Evolutionary conservation across 257 asterid genomes (phyloP).

Genomic region (Solanum commersonii): DNA sequence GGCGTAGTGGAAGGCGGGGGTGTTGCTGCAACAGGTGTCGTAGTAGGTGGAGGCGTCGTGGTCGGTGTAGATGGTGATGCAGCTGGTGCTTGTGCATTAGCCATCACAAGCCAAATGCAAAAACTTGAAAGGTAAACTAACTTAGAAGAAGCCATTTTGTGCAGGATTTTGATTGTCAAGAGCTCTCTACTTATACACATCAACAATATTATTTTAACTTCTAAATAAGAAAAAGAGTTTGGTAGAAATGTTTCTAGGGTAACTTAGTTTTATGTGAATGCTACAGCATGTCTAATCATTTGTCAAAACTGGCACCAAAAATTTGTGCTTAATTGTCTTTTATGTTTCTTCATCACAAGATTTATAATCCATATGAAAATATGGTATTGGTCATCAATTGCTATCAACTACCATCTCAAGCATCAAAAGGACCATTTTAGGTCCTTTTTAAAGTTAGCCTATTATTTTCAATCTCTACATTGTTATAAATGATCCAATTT

Average conservation of each 20-base stretch:
- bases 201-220: neutral
- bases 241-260: slow-evolving; percentile 35
- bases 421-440: neutral
- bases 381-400: slow-evolving; percentile 17
- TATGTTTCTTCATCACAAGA: neutral
- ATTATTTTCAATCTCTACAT: neutral
- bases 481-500: neutral
- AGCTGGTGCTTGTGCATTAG: slow-evolving; percentile 74
- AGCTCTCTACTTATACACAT: slow-evolving; percentile 22
- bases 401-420: slow-evolving; percentile 6
- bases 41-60: slow-evolving; percentile 21
- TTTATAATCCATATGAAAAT: neutral
- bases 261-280: slow-evolving; percentile 28
- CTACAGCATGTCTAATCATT: slow-evolving; percentile 4
- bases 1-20: slow-evolving; percentile 1
- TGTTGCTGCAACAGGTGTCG: slow-evolving; percentile 13
- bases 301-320: slow-evolving; percentile 1
- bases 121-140: slow-evolving; percentile 37
- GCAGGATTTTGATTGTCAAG: slow-evolving; percentile 15
- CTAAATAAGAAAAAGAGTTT: slow-evolving; percentile 14
- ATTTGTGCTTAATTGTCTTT: neutral
- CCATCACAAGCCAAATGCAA: slow-evolving; percentile 39
- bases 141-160: slow-evolving; percentile 42
- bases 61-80: slow-evolving; percentile 54
- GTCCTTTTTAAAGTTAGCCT: neutral